Evolutionary conservation across 805 yeast genomes (phyloP).

Genomic region (Candida rishiriensis): DNA sequence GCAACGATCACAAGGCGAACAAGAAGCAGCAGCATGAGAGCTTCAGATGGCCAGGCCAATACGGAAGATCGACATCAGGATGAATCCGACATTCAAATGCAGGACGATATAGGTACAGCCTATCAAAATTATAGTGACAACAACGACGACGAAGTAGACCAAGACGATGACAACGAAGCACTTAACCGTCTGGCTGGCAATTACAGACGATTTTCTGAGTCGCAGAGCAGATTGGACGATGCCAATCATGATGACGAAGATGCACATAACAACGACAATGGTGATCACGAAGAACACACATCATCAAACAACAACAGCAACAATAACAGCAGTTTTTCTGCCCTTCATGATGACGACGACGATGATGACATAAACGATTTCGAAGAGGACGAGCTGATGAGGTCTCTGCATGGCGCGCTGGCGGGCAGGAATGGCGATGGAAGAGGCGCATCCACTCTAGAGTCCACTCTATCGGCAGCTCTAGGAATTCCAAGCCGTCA

Average conservation of each 20-base stretch:
- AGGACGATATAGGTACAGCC: conserved; percentile 8
- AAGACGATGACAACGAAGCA: conserved; percentile 22
- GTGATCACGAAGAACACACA: too few species aligned
- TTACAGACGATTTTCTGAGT: conserved; percentile 31
- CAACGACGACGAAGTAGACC: conserved; percentile 25
- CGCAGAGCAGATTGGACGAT: conserved; percentile 13
- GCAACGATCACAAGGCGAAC: conserved; percentile 1
- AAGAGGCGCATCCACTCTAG: neutral
- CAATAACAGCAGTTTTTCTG: neutral
- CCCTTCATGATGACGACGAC: conserved; percentile 1
- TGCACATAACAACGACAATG: too few species aligned
- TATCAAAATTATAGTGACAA: conserved; percentile 8
- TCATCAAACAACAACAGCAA: too few species aligned
- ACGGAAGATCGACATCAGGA: conserved; percentile 2
- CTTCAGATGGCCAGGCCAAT: neutral
- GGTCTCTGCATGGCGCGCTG: neutral
- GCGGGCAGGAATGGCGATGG: neutral
- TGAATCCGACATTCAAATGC: conserved; percentile 26
- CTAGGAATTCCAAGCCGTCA: conserved; percentile 12
- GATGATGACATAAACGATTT: conserved; percentile 21
- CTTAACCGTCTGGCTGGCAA: conserved; percentile 38
- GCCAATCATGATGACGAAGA: conserved; percentile 2
- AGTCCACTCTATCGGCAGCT: neutral
- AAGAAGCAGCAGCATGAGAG: conserved; percentile 6
- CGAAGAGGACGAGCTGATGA: conserved; percentile 1